Evolutionary conservation across 2,329 filamentous ascomycete species (phyloP).

Genomic region (Aspergillus piperis): DNA sequence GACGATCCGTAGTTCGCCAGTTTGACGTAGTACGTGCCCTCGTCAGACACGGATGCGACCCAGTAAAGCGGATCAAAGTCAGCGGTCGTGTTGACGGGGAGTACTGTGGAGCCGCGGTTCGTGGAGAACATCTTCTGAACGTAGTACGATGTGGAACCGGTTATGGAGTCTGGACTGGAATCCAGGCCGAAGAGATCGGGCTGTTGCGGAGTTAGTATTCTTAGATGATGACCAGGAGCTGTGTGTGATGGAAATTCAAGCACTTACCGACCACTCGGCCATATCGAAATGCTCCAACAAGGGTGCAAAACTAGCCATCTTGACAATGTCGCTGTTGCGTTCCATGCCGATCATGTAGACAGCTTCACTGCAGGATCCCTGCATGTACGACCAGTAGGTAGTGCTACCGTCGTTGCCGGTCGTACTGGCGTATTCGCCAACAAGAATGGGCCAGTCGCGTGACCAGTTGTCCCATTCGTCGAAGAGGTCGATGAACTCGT

Average conservation of each 20-base stretch:
- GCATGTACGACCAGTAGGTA: constrained; percentile 31
- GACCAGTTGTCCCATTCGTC: constrained; percentile 57
- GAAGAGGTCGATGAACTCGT: constrained; percentile 55
- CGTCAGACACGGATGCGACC: constrained; percentile 30
- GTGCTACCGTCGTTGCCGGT: constrained; percentile 15
- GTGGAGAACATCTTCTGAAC: constrained; percentile 40
- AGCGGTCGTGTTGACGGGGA: constrained; percentile 30
- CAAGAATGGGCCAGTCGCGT: constrained; percentile 31
- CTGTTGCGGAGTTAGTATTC: not conserved
- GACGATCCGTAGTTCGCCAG: constrained; percentile 34
- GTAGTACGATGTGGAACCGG: constrained; percentile 38
- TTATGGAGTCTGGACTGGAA: constrained; percentile 30
- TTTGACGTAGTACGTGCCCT: constrained; percentile 29
- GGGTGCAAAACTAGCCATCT: constrained; percentile 40
- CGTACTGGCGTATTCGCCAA: constrained; percentile 35
- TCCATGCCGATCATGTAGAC: constrained; percentile 61
- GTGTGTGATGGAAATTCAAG: not conserved
- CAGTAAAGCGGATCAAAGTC: constrained; percentile 39
- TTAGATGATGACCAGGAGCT: fast-evolving
- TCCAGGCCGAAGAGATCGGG: constrained; percentile 6
- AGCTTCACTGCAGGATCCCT: constrained; percentile 63
- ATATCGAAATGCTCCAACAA: constrained; percentile 39
- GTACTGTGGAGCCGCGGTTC: constrained; percentile 33
- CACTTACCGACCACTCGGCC: constrained; percentile 36
- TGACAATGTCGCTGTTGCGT: constrained; percentile 41